phyloP scores from a whole-genome alignment of 192 early-diverging fungal species.

The Pilobolus umbonatus region DNA sequence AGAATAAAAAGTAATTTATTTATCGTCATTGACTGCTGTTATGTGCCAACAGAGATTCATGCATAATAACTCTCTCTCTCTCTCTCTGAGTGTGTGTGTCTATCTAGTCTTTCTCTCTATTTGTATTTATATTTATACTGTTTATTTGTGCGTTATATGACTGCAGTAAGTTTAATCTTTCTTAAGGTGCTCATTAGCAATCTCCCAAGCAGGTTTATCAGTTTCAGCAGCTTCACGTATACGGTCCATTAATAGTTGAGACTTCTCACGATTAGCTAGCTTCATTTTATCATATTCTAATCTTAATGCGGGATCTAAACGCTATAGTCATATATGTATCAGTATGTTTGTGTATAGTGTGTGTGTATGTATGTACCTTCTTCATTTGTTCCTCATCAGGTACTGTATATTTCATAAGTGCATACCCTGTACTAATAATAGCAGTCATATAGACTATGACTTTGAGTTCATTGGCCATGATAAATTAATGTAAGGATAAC shows the following conservation, averaged over 20 bases:
- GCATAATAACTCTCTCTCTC: too few relatives aligned
- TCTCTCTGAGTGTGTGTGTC: too few relatives aligned
- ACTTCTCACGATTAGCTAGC: conserved; percentile 14
- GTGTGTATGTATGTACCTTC: conserved; percentile 11
- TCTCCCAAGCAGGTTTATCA: conserved; percentile 28
- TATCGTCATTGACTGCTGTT: too few relatives aligned
- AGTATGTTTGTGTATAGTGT: neutral
- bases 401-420: conserved; percentile 46
- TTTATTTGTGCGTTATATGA: neutral
- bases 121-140: neutral
- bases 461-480: conserved; percentile 43
- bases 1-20: conserved; percentile 1
- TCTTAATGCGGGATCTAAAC: conserved; percentile 22
- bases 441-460: conserved; percentile 36
- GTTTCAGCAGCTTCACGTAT: conserved; percentile 26
- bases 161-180: neutral
- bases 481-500: conserved; percentile 10
- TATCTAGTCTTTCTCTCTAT: too few relatives aligned
- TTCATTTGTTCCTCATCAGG: conserved; percentile 40
- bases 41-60: too few relatives aligned
- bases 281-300: conserved; percentile 24
- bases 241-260: conserved; percentile 16
- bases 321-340: conserved; percentile 9
- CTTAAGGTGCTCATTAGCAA: conserved; percentile 7
- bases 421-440: conserved; percentile 43